Percentiles rank a stretch among this genome's conserved stretches.
These are phyloP conservation scores for Fusarium guadeloupense DNA, from an alignment of 2,329 filamentous ascomycete genomes.

Conservation along the genomic window DNA sequence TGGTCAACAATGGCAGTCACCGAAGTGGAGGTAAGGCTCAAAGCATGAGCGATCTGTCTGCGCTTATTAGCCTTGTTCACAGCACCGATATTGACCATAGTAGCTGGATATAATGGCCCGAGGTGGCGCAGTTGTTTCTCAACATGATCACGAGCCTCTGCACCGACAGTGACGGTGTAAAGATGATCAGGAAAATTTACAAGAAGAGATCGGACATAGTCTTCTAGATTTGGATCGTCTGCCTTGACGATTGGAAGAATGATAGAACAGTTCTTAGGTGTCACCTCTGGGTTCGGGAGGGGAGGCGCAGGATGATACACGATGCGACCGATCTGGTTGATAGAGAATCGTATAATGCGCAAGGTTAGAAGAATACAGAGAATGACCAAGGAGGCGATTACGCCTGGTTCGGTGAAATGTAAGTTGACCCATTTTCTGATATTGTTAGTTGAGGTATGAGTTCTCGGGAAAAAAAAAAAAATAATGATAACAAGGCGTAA, in stretches of 20 bases:
- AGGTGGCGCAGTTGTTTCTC: neutral
- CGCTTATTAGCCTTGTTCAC: slow-evolving; percentile 25
- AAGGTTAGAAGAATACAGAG: neutral
- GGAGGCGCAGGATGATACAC: neutral
- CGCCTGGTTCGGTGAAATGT: neutral
- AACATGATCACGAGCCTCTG: neutral
- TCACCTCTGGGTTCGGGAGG: neutral
- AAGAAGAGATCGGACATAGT: slow-evolving; percentile 12
- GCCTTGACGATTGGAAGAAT: slow-evolving; percentile 17
- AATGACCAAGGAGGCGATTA: neutral
- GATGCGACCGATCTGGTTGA: neutral
- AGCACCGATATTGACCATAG: slow-evolving; percentile 27
- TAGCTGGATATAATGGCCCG: neutral
- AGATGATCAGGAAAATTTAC: slow-evolving; percentile 6
- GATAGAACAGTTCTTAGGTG: neutral
- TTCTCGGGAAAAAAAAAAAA: neutral
- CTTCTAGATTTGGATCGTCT: neutral
- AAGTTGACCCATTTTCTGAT: neutral
- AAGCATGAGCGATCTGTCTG: slow-evolving; percentile 25
- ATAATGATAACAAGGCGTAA: too few relatives aligned
- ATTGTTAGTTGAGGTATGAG: neutral
- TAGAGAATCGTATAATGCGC: neutral
- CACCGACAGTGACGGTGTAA: slow-evolving; percentile 1
- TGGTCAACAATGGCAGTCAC: slow-evolving; percentile 29
- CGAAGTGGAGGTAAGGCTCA: neutral